Conservation (phyloP, 345 rosid genomes). For the Kernera saxatilis region DNA sequence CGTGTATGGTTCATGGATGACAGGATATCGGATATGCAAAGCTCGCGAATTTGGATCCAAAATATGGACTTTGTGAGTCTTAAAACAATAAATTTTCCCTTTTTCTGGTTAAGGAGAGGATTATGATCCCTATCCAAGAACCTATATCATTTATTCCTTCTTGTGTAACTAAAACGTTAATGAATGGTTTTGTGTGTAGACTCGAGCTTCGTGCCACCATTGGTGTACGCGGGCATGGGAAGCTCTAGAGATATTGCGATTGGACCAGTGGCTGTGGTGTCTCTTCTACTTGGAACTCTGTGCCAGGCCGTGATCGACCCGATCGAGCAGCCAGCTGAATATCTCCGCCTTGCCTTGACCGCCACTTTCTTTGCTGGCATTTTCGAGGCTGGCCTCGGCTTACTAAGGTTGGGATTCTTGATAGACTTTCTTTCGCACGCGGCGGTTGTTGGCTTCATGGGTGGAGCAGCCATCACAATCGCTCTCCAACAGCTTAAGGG, state of each 20-base stretch:
- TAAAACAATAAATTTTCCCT: not conserved
- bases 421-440: conserved; percentile 95
- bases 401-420: conserved; percentile 83
- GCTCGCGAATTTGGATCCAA: conserved; percentile 77
- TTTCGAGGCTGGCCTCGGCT: conserved; percentile 62
- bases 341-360: conserved; percentile 69
- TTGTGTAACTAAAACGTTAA: not conserved
- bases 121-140: not conserved
- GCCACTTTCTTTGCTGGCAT: conserved; percentile 95
- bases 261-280: conserved; percentile 97
- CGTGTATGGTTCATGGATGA: conserved; percentile 1
- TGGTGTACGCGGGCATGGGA: conserved; percentile 91
- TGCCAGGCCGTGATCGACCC: conserved; percentile 68
- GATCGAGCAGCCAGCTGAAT: conserved; percentile 32
- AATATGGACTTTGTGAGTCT: conserved; percentile 79
- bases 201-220: conserved; percentile 84
- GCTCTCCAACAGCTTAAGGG: conserved; percentile 94
- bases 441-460: conserved; percentile 95
- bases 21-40: conserved; percentile 90
- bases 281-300: conserved; percentile 76
- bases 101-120: not conserved
- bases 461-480: conserved; percentile 91
- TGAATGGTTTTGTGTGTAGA: conserved; percentile 37
- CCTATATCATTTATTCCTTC: not conserved
- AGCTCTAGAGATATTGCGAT: conserved; percentile 97